These are phyloP conservation scores for Aurifilum marmelostoma DNA, from an alignment of 2,329 filamentous ascomycete genomes.

Conservation along the genomic window DNA sequence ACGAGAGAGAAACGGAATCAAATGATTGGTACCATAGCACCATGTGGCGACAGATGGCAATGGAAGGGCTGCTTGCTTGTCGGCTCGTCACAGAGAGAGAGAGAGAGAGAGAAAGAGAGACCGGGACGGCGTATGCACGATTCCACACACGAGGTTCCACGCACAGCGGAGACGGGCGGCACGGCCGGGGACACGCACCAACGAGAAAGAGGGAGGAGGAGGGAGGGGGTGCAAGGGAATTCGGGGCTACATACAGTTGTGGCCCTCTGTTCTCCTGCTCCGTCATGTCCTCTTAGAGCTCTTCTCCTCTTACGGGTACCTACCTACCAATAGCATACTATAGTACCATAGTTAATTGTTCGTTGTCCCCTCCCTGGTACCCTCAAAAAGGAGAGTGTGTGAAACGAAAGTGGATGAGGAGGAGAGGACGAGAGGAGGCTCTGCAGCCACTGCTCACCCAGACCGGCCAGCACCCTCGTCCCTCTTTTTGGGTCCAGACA, in stretches of 20 bases:
- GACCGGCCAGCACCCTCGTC: neutral
- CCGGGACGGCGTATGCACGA: constrained; percentile 18
- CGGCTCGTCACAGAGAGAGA: neutral
- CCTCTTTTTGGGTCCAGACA: neutral
- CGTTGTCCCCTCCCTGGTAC: neutral
- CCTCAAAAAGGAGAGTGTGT: neutral
- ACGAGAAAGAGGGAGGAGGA: neutral
- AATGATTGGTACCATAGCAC: neutral
- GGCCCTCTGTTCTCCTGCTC: neutral
- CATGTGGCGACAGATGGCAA: neutral
- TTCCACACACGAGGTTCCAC: constrained; percentile 28
- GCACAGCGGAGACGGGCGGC: constrained; percentile 28
- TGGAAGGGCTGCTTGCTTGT: neutral
- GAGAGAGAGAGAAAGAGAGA: neutral
- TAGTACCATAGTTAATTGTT: neutral
- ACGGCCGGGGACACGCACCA: constrained; percentile 21
- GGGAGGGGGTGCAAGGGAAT: too few species aligned
- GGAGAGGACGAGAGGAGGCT: neutral
- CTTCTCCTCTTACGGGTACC: neutral
- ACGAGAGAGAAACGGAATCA: neutral
- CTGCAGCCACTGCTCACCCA: constrained; percentile 2
- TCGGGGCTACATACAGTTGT: neutral
- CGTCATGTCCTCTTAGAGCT: neutral
- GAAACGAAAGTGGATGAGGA: neutral
- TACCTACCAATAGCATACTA: neutral